These are phyloP conservation scores for Russula olivacea DNA, from an alignment of 768 basidiomycete species.

Conservation along the genomic window DNA sequence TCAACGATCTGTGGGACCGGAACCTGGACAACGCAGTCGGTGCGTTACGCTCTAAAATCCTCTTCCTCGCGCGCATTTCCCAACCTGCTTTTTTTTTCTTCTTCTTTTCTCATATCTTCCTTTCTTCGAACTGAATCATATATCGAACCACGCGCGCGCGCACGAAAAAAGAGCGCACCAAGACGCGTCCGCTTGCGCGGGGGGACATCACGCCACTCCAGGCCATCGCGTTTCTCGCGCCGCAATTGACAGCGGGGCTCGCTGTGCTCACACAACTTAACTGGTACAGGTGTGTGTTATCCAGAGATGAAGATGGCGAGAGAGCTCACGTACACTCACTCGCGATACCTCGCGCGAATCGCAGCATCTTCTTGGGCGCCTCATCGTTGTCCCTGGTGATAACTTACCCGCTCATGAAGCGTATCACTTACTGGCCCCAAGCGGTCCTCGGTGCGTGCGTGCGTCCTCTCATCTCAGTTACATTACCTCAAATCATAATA, in stretches of 20 bases:
- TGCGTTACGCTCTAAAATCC: slow-evolving; percentile 33
- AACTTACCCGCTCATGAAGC: slow-evolving; percentile 95
- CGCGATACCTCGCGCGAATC: not conserved
- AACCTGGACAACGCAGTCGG: slow-evolving; percentile 90
- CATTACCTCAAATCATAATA: not conserved
- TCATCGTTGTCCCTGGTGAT: slow-evolving; percentile 83
- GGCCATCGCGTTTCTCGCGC: slow-evolving; percentile 75
- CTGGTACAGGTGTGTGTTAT: slow-evolving; percentile 72
- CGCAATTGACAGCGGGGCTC: slow-evolving; percentile 76
- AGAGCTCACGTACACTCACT: not conserved
- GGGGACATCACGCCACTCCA: slow-evolving; percentile 73
- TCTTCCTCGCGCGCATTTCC: not conserved
- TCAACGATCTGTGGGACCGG: slow-evolving; percentile 98
- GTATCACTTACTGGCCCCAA: slow-evolving; percentile 95
- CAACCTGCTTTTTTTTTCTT: not conserved
- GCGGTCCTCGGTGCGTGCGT: slow-evolving; percentile 75
- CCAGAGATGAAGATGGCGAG: not conserved
- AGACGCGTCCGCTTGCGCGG: slow-evolving; percentile 76
- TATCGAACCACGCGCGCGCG: not conserved
- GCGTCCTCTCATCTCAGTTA: not conserved
- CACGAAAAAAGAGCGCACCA: slow-evolving; percentile 63
- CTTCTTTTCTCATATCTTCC: no score
- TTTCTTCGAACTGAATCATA: not conserved
- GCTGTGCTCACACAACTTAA: slow-evolving; percentile 87
- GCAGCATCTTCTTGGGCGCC: slow-evolving; percentile 85